Conservation (phyloP, 2,329 filamentous ascomycete species). For the Nothophaeocryptopus gaeumannii region DNA sequence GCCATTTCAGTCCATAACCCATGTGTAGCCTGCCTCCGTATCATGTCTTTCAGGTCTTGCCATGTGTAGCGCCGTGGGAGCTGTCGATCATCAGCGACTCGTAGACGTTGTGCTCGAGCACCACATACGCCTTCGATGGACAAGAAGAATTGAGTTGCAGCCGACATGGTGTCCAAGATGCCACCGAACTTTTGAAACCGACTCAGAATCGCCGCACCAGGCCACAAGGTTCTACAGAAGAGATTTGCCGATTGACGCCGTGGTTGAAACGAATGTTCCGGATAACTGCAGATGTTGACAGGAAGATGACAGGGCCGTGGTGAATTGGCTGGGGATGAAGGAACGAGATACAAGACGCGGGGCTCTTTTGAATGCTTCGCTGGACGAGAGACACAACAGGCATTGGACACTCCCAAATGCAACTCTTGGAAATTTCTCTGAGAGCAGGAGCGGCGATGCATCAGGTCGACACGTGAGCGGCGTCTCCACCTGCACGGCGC, state of each 20-base stretch:
- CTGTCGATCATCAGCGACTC: slow-evolving; percentile 15
- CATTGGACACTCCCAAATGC: too few species aligned
- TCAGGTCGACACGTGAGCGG: slow-evolving; percentile 1
- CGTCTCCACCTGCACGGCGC: too few species aligned
- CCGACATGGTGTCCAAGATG: slow-evolving; percentile 12
- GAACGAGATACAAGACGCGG: not conserved
- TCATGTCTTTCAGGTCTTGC: slow-evolving; percentile 34
- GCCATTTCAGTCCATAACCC: slow-evolving; percentile 32
- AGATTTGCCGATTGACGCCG: too few species aligned
- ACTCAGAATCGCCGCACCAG: too few species aligned
- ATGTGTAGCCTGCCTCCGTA: slow-evolving; percentile 28
- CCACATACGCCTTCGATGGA: slow-evolving; percentile 24
- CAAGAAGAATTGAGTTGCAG: slow-evolving; percentile 16
- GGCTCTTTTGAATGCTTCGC: slow-evolving; percentile 2
- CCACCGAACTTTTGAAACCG: not conserved
- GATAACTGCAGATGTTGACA: too few species aligned
- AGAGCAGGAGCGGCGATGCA: slow-evolving; percentile 2
- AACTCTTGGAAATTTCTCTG: slow-evolving; percentile 1
- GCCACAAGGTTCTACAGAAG: too few species aligned
- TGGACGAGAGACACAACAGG: too few species aligned
- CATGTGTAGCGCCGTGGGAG: slow-evolving; percentile 31
- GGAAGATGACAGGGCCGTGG: too few species aligned
- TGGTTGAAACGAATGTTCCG: too few species aligned
- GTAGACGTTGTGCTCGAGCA: not conserved
- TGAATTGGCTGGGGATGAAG: too few species aligned